Evolutionary conservation across 2,329 filamentous ascomycete genomes (phyloP).

Genomic region (Plectosphaerella sp.): DNA sequence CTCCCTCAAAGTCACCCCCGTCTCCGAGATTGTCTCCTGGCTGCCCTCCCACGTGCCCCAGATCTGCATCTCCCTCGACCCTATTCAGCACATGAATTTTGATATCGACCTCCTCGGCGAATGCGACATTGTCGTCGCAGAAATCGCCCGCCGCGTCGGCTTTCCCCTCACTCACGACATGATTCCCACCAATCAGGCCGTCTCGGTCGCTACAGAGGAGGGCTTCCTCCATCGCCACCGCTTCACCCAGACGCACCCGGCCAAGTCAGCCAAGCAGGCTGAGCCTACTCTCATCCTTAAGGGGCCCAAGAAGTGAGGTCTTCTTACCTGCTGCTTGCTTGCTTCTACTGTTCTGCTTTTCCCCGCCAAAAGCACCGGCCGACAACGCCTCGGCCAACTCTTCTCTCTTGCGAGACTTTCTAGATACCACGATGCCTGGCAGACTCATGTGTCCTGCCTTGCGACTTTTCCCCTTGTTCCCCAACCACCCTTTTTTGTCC

Average conservation of each 20-base stretch:
- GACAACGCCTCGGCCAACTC: not conserved
- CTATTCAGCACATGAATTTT: constrained; percentile 86
- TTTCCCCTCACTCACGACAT: constrained; percentile 83
- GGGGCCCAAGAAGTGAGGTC: not conserved
- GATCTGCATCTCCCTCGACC: constrained; percentile 83
- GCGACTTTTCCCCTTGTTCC: too few relatives aligned
- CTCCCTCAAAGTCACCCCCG: constrained; percentile 90
- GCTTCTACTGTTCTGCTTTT: not conserved
- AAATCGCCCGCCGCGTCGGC: constrained; percentile 75
- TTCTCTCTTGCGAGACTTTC: not conserved
- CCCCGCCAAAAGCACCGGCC: not conserved
- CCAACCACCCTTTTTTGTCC: too few relatives aligned
- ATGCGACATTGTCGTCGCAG: constrained; percentile 84
- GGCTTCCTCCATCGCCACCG: constrained; percentile 39
- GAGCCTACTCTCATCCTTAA: not conserved
- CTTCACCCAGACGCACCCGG: constrained; percentile 24
- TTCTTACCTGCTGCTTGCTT: not conserved
- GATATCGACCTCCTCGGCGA: constrained; percentile 96
- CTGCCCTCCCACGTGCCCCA: constrained; percentile 78
- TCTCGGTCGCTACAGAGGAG: constrained; percentile 49
- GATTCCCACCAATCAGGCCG: constrained; percentile 63
- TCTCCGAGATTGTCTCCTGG: constrained; percentile 83
- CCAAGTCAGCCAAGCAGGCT: constrained; percentile 1
- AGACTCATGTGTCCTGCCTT: too few relatives aligned
- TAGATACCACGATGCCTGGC: too few relatives aligned